Base-by-base conservation (phyloP, 2,329 filamentous ascomycete genomes). In the Ophiocordyceps polyrhachis-furcata region DNA sequence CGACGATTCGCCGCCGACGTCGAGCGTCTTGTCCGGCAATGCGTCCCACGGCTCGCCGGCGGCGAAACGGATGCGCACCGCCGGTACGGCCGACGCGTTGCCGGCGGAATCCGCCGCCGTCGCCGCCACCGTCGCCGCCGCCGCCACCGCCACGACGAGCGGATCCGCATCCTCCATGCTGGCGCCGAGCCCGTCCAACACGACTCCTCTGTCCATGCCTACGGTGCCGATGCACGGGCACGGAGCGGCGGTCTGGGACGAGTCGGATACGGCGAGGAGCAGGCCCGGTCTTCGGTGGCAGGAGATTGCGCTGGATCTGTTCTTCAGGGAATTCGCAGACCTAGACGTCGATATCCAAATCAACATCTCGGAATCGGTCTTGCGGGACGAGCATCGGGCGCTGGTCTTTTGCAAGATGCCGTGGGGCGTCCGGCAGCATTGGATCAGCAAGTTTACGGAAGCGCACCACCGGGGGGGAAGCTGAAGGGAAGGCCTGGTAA, bases 321-420 rank as follows among this genome's bases (percentile, higher is more conserved):
- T 77, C 52, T 76, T 77, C 56, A 63, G 65, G 29, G 73, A 77
- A 47, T 77, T 77, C 52, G 58, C 65, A 14, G 65, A 69, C 42
- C 73, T 76, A 50, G 71, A 76, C 47, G 61, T 70, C 47, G 73
- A 77, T 50, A 54, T 77, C 46, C 73, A 76, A 60, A 61, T 77
- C 37, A 73, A 71, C 56, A 72, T 77, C 31, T 71, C 72, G 0
- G 73, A 77, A 55, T 71, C 71, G 49, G 67, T 72, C 1, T 61
- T 77, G 23, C 67, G 70, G n/a, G 70, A 76, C 50, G 69, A 75
- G 49, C 71, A 69, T 53, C 76, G 74, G 54, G 74, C 73, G 28
- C 70, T 76, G 64, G 66, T 76, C 40, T 78, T 76, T 50, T 74
- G 72, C 61, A 76, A 76, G 59, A 76, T 76, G 71, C 68, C 72